Evolutionary conservation across 129 eudicot species (phyloP).

Genomic region (Pseudognaphalium luteoalbum): DNA sequence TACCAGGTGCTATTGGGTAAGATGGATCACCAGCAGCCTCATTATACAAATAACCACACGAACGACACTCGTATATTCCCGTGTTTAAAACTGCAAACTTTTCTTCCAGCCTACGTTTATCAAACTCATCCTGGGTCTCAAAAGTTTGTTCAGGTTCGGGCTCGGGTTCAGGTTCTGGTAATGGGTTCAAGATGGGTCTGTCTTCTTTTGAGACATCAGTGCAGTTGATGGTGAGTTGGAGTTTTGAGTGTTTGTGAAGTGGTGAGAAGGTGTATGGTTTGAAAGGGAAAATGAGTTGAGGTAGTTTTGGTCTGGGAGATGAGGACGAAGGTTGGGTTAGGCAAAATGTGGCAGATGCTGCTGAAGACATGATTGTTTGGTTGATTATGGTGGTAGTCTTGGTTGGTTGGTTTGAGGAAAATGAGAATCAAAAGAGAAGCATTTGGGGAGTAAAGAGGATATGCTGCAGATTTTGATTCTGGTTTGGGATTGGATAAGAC

Average conservation of each 20-base stretch:
- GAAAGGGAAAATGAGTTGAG: constrained; percentile 38
- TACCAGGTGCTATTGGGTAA: constrained; percentile 88
- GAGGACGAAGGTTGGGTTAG: constrained; percentile 37
- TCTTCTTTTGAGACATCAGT: constrained; percentile 83
- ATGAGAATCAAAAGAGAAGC: constrained; percentile 24
- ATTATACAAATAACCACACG: constrained; percentile 85
- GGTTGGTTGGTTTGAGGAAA: constrained; percentile 15
- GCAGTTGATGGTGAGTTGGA: constrained; percentile 42
- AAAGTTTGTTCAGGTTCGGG: not conserved
- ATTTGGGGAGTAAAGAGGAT: constrained; percentile 35
- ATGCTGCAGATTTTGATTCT: constrained; percentile 16
- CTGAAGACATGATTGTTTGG: constrained; percentile 54
- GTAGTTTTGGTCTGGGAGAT: constrained; percentile 32
- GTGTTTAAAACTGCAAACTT: constrained; percentile 93
- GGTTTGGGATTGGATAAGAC: constrained; percentile 43
- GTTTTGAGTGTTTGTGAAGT: constrained; percentile 35
- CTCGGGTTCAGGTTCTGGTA: constrained; percentile 8
- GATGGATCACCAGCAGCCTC: constrained; percentile 75
- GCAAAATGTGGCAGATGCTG: constrained; percentile 64
- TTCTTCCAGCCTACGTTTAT: constrained; percentile 73
- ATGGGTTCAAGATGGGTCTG: constrained; percentile 47
- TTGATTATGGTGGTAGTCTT: not conserved
- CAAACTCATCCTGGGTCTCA: constrained; percentile 19
- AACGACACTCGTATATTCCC: constrained; percentile 78
- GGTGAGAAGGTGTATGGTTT: constrained; percentile 40